Evolutionary conservation across 2,329 filamentous ascomycete genomes (phyloP), one percentile per base, ranked within the genome.

Genomic region (Cladophialophora exuberans): DNA sequence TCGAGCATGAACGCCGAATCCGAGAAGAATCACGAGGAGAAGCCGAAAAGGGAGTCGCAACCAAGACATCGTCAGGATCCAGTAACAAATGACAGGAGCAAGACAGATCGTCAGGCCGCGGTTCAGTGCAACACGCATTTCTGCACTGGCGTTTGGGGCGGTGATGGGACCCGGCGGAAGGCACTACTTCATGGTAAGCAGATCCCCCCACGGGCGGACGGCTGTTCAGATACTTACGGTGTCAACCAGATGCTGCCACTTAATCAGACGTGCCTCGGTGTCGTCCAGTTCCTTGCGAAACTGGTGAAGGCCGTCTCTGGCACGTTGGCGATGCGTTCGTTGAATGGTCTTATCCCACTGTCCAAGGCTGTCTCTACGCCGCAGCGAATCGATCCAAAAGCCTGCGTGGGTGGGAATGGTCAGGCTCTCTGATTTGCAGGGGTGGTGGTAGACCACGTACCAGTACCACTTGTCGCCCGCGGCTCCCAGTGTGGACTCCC

Each of bases 391-490:
- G 33, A 51, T 51, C 48, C 36, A 43, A 15, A 35, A 42, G 38
- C 38, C 38, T 42, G 48, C 7, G 11, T 31, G 25, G 22, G 26
- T 33, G 13, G 26, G n/a, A 6, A 35, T 35, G 4, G 20, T 43
- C 25, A 51, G 48, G 47, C 17, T 31, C 17, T 51, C 48, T 26
- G 36, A 3, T 18, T 33, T 20, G 35, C 48, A 35, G 6, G 38
- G 48, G 48, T 43, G 43, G n/a, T 33, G 48, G 48, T 43, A 26
- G 25, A 43, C 31, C 26, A 51, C 48, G 48, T 51, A 51, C 48
- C 36, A 51, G 48, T 51, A 51, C 48, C 48, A 51, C 36, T 51
- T 51, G 3, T 35, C 38, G 13, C 48, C 48, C 22, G 48, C 48
- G 6, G 36, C 48, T 22, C 31, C 48, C 13, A 51, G 26, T 9